Evolutionary conservation across 192 early-diverging fungal genomes (phyloP), one percentile per base, ranked within the genome.

Genomic region (Pilobolus umbonatus): DNA sequence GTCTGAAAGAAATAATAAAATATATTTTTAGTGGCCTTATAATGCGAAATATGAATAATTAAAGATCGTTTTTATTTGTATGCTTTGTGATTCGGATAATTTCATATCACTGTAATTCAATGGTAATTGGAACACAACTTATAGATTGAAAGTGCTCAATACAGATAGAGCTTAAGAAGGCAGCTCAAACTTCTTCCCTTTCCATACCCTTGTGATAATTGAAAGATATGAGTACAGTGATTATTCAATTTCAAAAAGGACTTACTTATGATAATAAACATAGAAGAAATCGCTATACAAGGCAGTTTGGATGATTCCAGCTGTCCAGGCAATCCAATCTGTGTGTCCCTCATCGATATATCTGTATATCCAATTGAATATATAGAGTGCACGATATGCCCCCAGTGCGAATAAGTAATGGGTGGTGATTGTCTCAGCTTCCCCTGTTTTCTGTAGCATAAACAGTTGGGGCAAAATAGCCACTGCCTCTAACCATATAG

Each of bases 351-450:
- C 47, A 54, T 12, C 35, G 11, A 38, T 38, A 71, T 87, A 96
- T 36, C 94, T 84, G 60, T 92, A 99, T 39, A 99, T 82, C 97
- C 97, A 99, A 71, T 99, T 99, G 24, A 80, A 67, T 17, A 96
- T 64, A 69, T 95, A 95, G 55, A 93, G 71, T 0, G 82, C 88
- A 17, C 93, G 86, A 70, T 95, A 96, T 9, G 85, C 91, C 8
- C 97, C 97, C 42, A 99, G 67, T 3, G 95, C 93, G 81, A 99
- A 99, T 40, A 99, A 74, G 71, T 99, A 99, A 73, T 99, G 97
- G 10, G 94, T 91, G 7, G 95, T 99, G 71, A 99, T 98, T n/a
- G 93, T 97, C 71, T 99, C 95, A 10, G 95, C 95, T 72, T 98
- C 95, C 26, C 95, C 94, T 2, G 95, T 98, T 50, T 93, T 86